phyloP scores from a whole-genome alignment of 2,329 filamentous ascomycete species.

The Monosporascus ibericus region DNA sequence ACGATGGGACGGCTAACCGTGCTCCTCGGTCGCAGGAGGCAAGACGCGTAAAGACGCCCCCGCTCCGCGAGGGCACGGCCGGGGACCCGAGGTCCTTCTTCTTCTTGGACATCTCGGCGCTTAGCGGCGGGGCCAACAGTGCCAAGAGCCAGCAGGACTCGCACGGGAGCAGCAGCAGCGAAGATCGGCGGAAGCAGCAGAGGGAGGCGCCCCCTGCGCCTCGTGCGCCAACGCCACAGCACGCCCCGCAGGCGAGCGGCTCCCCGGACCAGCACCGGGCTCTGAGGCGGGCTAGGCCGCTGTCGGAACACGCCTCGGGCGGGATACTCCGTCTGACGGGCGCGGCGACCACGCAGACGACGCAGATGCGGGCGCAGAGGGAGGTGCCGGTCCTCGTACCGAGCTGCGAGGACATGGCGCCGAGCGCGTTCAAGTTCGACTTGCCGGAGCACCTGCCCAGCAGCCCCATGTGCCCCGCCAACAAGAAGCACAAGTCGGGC shows the following conservation, averaged over 20 bases:
- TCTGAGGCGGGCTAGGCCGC: no score
- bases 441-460: constrained; percentile 44
- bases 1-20: not conserved
- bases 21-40: constrained; percentile 34
- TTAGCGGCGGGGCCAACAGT: constrained; percentile 18
- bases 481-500: constrained; percentile 36
- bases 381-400: constrained; percentile 11
- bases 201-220: not conserved
- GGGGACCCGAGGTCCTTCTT: constrained; percentile 38
- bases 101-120: constrained; percentile 31
- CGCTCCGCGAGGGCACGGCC: constrained; percentile 32
- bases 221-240: no score
- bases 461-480: constrained; percentile 47
- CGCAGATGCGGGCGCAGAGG: no score
- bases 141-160: not conserved
- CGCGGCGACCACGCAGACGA: no score
- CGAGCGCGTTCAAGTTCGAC: constrained; percentile 38
- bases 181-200: not conserved
- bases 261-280: no score
- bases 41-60: constrained; percentile 41
- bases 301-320: no score
- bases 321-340: no score
- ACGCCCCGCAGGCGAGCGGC: no score
- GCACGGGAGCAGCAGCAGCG: not conserved
- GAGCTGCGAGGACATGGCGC: constrained; percentile 19